Evolutionary conservation across 2,329 filamentous ascomycete species (phyloP), one percentile per base, ranked within the genome.

Genomic region (Metarhizium sp.): DNA sequence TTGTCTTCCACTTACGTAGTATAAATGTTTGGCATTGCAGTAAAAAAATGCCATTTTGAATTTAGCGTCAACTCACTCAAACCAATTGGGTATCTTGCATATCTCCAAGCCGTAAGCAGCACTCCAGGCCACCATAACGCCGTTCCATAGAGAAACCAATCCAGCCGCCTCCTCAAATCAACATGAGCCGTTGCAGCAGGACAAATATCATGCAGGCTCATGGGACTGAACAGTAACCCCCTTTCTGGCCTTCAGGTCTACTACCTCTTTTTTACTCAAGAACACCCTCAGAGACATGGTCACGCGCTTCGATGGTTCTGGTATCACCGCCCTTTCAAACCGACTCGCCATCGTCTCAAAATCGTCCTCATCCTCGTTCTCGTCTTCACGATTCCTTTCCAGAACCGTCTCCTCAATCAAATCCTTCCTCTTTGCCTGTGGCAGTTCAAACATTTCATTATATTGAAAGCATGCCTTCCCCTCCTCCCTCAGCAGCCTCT

Each of bases 251-350:
- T 74, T 80, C 50, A 89, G 66, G 59, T 82, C 79, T 18, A 78
- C 76, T 38, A 88, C 68, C 13, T 79, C 69, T 14, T 69, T 68
- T 30, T 72, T 67, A 0, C 82, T 81, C 16, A 89, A 66, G 60
- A 86, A 84, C 25, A 86, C 71, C 58, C 78, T 81, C 74, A 89
- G 71, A 45, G 81, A 76, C 16, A 79, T 79, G 53, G 77, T 68
- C 25, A 69, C 73, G 58, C 74, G 73, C 58, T 74, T 66, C 25
- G 74, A 71, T n/a, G 71, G 69, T 45, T 64, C 72, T 32, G 76
- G 75, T 60, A 77, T 66, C 20, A 80, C 69, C 5, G 80, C 79
- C 59, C 75, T 72, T 65, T 81, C 76, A 58, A 85, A 79, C 2
- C 78, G 75, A n/a, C 72, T 78, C 57, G 77, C 74, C 74, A 81